Conservation (phyloP, 257 asterid species). For the Salvia splendens region DNA sequence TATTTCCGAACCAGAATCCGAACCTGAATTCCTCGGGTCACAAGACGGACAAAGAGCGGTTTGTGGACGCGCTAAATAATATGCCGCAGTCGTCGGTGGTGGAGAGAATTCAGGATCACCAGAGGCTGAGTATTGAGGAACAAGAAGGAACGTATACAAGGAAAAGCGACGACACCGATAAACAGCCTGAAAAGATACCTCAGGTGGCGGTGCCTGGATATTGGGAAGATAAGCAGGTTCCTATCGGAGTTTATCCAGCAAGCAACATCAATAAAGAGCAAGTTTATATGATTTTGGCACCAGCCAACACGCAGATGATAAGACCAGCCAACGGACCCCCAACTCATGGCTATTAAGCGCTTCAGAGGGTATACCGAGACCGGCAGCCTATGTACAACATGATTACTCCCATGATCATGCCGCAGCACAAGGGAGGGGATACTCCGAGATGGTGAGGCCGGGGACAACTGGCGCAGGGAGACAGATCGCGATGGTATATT, state of each 20-base stretch:
- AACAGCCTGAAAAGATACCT: slow-evolving; percentile 50
- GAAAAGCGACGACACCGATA: slow-evolving; percentile 64
- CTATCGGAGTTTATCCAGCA: slow-evolving; percentile 54
- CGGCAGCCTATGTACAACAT: slow-evolving; percentile 59
- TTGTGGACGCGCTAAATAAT: slow-evolving; percentile 85
- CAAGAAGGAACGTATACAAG: slow-evolving; percentile 55
- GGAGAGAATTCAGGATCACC: background rate
- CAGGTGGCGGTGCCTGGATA: slow-evolving; percentile 50
- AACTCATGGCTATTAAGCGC: slow-evolving; percentile 68
- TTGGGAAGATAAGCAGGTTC: slow-evolving; percentile 62
- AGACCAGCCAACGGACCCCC: slow-evolving; percentile 53
- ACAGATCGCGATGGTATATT: slow-evolving; percentile 51
- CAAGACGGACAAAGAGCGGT: slow-evolving; percentile 77
- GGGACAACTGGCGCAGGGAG: slow-evolving; percentile 46
- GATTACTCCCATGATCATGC: slow-evolving; percentile 38
- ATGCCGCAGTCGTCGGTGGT: slow-evolving; percentile 49
- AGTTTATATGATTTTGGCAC: slow-evolving; percentile 65
- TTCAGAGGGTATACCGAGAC: slow-evolving; percentile 64
- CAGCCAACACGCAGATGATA: slow-evolving; percentile 52
- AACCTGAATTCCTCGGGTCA: slow-evolving; percentile 41
- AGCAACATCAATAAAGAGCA: slow-evolving; percentile 48
- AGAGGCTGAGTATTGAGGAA: slow-evolving; percentile 33
- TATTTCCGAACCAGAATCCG: slow-evolving; percentile 47
- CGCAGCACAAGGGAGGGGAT: slow-evolving; percentile 41
- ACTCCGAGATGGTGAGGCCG: slow-evolving; percentile 51